Base-by-base conservation (phyloP, 2,329 filamentous ascomycete genomes). In the Verticillium klebahnii region DNA sequence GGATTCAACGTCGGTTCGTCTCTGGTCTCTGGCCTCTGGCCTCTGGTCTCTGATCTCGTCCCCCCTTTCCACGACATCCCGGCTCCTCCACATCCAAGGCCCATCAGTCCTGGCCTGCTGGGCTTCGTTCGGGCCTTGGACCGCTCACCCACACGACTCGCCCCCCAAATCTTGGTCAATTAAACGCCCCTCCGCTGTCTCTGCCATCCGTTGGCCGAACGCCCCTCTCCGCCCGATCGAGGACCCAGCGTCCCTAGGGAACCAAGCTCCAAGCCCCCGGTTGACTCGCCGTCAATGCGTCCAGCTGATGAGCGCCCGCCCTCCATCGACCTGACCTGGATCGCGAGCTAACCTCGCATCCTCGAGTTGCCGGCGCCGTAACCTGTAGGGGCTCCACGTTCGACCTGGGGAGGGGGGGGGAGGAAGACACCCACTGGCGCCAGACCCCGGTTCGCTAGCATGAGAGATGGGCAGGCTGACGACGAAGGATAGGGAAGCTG, bases 261-360 rank as follows among this genome's bases (percentile, higher is more conserved):
- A 29, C 19, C 45, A 50, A 50, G n/a, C 19, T 9, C 45, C 45
- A 50, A 50, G 45, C 45, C 45, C 45, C 45, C 19, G 36, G 34
- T 58, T 40, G 57, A 58, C 37, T 58, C 57, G 57, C 57, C 57
- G 25, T 58, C 57, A 58, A 58, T 58, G 57, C 57, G 31, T 23
- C n/a, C 45, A 8, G 19, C 45, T 23, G 45, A 50, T 50, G 45
- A 8, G 45, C 19, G 45, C 23, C 11, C 17, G 11, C 45, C n/a
- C 1, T 7, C 37, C 37, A 40, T 40, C 37, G 45, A 50, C 45
- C 45, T 50, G 45, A 50, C 7, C 45, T 50, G 45, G 45, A 50
- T 50, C 45, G 23, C 45, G 45, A 50, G 45, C 45, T 50, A 50
- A 25, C 45, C 45, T 50, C 45, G 45, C 45, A 50, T 50, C 45